Evolutionary conservation across 2,329 filamentous ascomycete genomes (phyloP).

Genomic region (Aureobasidium sp.): DNA sequence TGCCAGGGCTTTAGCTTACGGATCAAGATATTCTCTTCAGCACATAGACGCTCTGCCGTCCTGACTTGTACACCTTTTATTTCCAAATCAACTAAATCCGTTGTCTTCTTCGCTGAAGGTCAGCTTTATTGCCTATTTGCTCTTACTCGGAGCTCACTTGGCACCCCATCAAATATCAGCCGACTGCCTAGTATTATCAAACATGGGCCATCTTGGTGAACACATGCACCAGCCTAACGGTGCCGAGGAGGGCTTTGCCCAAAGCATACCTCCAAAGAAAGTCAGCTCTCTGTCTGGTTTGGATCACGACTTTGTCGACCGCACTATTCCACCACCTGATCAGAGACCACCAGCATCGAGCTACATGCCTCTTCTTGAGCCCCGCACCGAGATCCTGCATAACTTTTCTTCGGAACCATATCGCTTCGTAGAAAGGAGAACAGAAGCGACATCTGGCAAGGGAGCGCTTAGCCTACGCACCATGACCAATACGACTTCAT

Average conservation of each 20-base stretch:
- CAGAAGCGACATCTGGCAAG: not conserved
- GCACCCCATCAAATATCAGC: not conserved
- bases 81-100: not conserved
- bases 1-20: conserved; percentile 5
- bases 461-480: not conserved
- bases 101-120: not conserved
- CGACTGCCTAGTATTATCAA: too few relatives aligned
- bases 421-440: not conserved
- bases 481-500: conserved; percentile 3
- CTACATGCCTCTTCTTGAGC: not conserved
- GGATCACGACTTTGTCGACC: not conserved
- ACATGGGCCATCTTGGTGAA: not conserved
- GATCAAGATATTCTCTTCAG: conserved; percentile 11
- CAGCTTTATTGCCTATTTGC: not conserved
- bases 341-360: not conserved
- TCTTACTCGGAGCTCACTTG: not conserved
- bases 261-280: not conserved
- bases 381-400: not conserved
- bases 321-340: not conserved
- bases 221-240: not conserved
- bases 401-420: not conserved
- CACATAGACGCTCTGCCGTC: conserved; percentile 18
- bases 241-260: not conserved
- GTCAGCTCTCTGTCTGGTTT: not conserved
- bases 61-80: conserved; percentile 4